Evolutionary conservation across 495 filamentous ascomycete species (phyloP), one percentile per base, ranked within the genome.

Genomic region (Daldinia childiae): DNA sequence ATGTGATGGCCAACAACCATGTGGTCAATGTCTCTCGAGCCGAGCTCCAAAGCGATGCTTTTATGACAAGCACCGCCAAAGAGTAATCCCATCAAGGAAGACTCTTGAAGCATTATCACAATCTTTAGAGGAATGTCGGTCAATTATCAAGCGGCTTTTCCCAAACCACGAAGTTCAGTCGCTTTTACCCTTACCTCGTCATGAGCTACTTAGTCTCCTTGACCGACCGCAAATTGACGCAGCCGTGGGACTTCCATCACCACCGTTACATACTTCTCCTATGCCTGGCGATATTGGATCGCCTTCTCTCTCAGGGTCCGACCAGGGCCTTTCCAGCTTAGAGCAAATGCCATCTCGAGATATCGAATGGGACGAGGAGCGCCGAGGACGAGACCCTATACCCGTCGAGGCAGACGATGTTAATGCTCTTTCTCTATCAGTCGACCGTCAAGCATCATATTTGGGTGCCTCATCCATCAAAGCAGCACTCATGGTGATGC

Each of bases 391-490:
- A 52, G 88, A 90, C 61, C 79, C 86, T 24, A 85, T 92, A 51
- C 89, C 90, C 30, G 86, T 83, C 56, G 89, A 93, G 65, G 89
- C 91, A 0, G 92, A 95, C 77, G 92, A 95, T 78, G 90, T 95
- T 55, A 94, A 94, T 76, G 91, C 90, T 0, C 80, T 94, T 0
- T 92, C 90, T n/a, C 84, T 95, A 39, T 89, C 90, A 3, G 83
- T 91, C 4, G 87, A 90, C 72, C 84, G 88, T 8, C 87, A 90
- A 63, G 88, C 90, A 8, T 94, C 92, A 9, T 95, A 94, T 71
- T 82, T 95, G 1, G 92, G 92, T 6, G 88, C 91, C n/a, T 93
- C 91, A 0, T 95, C 92, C 19, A 91, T 95, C 71, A 91, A 91
- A 71, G 91, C 92, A 0, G 91, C 90, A 8, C 84, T 95, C 24